These are phyloP conservation scores for Bipolaris gigantea DNA, from an alignment of 2,329 filamentous ascomycete genomes.

Conservation along the genomic window DNA sequence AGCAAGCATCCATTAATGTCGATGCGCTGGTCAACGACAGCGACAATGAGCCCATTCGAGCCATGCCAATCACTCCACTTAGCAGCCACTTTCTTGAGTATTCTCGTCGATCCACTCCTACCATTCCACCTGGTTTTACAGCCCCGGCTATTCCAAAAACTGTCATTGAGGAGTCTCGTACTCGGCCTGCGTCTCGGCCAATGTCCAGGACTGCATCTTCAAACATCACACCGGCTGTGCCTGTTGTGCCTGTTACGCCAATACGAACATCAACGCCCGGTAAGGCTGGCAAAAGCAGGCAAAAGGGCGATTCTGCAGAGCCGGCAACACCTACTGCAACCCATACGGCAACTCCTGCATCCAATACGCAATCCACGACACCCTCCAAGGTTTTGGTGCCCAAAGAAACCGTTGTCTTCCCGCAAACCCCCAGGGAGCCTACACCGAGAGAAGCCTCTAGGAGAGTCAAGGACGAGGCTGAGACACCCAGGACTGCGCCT, in stretches of 20 bases:
- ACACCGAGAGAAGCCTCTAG: constrained; percentile 12
- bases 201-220: constrained; percentile 39
- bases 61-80: constrained; percentile 21
- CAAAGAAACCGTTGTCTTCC: constrained; percentile 16
- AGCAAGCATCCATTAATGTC: constrained; percentile 65
- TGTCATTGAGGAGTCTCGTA: constrained; percentile 26
- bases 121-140: constrained; percentile 51
- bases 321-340: constrained; percentile 1
- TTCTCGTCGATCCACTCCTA: constrained; percentile 48
- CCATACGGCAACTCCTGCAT: constrained; percentile 1
- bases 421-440: constrained; percentile 15
- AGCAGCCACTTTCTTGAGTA: constrained; percentile 36
- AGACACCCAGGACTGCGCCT: constrained; percentile 8
- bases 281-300: constrained; percentile 31
- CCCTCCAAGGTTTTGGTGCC: constrained; percentile 19
- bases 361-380: constrained; percentile 20
- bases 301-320: constrained; percentile 11
- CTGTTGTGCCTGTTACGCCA: constrained; percentile 47
- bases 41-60: constrained; percentile 40
- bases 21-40: constrained; percentile 68
- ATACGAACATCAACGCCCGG: constrained; percentile 34
- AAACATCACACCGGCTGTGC: constrained; percentile 42
- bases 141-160: constrained; percentile 32
- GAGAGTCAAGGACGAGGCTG: constrained; percentile 14
- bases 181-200: constrained; percentile 22